A percentile compares a stretch with the other conserved stretches of the same genome.
These are phyloP conservation scores for Penicillium sp. DNA, from an alignment of 2,329 filamentous ascomycete genomes.

Conservation along the genomic window DNA sequence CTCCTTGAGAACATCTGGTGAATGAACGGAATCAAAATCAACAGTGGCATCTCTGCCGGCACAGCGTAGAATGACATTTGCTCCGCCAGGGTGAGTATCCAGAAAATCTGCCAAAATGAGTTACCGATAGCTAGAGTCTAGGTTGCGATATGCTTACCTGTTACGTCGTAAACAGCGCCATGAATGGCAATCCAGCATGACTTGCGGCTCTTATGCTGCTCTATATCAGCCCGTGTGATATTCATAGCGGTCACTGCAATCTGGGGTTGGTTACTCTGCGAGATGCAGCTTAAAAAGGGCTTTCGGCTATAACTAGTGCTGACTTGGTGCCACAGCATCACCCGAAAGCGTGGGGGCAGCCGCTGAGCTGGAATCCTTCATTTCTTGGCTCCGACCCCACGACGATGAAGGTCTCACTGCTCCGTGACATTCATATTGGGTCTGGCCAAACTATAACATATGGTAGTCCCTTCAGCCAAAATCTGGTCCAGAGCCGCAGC, in stretches of 20 bases:
- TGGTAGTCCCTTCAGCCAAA: background rate
- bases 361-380: background rate
- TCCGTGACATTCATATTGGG: background rate
- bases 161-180: slow-evolving; percentile 50
- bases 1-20: slow-evolving; percentile 27
- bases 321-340: background rate
- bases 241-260: slow-evolving; percentile 7
- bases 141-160: slow-evolving; percentile 21
- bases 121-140: background rate
- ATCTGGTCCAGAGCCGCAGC: background rate
- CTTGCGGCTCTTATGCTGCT: slow-evolving; percentile 45
- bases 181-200: slow-evolving; percentile 52
- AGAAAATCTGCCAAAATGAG: slow-evolving; percentile 26
- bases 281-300: background rate
- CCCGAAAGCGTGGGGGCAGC: slow-evolving; percentile 5
- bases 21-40: slow-evolving; percentile 35
- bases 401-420: background rate
- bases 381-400: background rate
- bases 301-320: background rate
- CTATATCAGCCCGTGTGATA: slow-evolving; percentile 48
- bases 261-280: background rate
- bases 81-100: slow-evolving; percentile 32
- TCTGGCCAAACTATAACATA: too few species aligned
- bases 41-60: slow-evolving; percentile 35
- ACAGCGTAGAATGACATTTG: slow-evolving; percentile 30